phyloP scores from a whole-genome alignment of 2,329 filamentous ascomycete genomes.

The Exophiala sideris region DNA sequence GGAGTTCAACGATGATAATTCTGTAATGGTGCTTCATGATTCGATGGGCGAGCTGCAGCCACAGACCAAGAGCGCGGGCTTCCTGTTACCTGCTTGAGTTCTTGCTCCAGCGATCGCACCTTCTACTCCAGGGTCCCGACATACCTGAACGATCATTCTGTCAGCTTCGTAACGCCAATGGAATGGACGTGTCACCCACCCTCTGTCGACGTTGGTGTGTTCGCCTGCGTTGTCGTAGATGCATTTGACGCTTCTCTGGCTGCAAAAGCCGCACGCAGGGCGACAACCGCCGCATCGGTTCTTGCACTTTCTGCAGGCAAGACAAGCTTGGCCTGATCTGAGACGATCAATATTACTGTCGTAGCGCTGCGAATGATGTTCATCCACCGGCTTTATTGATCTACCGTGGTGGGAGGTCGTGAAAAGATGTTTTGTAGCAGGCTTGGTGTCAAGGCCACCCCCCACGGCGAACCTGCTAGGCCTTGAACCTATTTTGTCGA shows the following conservation, averaged over 20 bases:
- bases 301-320: conserved; percentile 8
- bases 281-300: conserved; percentile 5
- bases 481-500: too few species aligned
- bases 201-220: neutral
- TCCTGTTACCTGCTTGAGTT: conserved; percentile 29
- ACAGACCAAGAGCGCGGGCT: conserved; percentile 30
- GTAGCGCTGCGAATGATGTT: conserved; percentile 12
- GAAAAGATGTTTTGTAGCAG: neutral
- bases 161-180: neutral
- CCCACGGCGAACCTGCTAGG: too few species aligned
- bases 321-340: conserved; percentile 7
- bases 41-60: conserved; percentile 33
- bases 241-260: conserved; percentile 2
- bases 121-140: neutral
- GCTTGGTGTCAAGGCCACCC: conserved; percentile 33
- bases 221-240: neutral
- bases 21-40: conserved; percentile 35
- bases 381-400: conserved; percentile 39
- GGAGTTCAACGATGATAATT: neutral
- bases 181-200: neutral
- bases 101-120: neutral
- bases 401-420: conserved; percentile 11
- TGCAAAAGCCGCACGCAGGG: conserved; percentile 7
- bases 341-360: neutral
- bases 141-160: neutral